Conservation (phyloP, 768 basidiomycete species). For the Mrakia gelida region DNA sequence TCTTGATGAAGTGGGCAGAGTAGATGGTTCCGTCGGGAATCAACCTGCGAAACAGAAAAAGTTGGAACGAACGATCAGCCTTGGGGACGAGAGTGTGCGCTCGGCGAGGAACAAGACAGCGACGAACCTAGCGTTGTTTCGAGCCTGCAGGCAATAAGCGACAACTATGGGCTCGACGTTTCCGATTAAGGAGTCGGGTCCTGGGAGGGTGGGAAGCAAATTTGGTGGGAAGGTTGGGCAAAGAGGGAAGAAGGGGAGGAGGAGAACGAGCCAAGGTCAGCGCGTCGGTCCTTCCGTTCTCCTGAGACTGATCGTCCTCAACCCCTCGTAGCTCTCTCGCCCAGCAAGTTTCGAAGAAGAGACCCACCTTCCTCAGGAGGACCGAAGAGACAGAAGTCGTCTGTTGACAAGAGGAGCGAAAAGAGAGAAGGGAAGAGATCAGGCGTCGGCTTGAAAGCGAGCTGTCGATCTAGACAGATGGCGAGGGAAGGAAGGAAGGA, state of each 20-base stretch:
- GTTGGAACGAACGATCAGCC: conserved; percentile 45
- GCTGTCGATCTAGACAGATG: not conserved
- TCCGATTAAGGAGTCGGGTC: conserved; percentile 31
- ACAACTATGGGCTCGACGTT: conserved; percentile 34
- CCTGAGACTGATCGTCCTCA: not conserved
- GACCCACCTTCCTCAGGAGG: conserved; percentile 26
- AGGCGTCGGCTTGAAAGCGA: not conserved
- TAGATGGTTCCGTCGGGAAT: conserved; percentile 46
- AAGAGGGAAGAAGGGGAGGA: not conserved
- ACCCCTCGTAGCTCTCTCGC: not conserved
- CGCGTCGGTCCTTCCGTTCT: not conserved
- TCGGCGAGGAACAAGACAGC: not conserved
- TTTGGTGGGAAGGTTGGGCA: not conserved
- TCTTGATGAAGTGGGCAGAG: conserved; percentile 50
- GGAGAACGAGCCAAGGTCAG: not conserved
- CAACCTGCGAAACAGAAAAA: conserved; percentile 33
- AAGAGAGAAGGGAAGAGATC: not conserved
- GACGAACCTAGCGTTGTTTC: conserved; percentile 35
- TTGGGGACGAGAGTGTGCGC: conserved; percentile 37
- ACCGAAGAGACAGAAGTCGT: conserved; percentile 30
- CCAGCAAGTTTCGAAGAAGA: not conserved
- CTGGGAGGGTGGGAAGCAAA: too few relatives aligned
- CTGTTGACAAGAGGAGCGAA: not conserved
- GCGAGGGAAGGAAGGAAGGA: not conserved
- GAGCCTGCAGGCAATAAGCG: conserved; percentile 52